A percentile compares a stretch with the other conserved stretches of the same genome.
phyloP scores from a whole-genome alignment of 768 basidiomycete genomes.

The Tylopilus rubrobrunneus region DNA sequence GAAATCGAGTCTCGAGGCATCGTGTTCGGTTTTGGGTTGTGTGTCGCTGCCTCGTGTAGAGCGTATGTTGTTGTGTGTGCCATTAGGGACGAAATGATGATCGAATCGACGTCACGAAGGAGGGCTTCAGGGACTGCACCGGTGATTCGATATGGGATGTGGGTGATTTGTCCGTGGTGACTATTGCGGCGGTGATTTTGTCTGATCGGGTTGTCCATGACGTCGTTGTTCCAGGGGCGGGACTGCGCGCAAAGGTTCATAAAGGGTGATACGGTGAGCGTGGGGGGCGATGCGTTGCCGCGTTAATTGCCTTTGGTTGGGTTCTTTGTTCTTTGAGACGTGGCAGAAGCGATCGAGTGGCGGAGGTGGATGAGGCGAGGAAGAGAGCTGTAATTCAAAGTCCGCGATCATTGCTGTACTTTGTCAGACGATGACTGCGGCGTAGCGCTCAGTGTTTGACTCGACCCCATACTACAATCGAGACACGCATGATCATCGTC shows the following conservation, averaged over 20 bases:
- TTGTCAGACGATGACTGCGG: too few species aligned
- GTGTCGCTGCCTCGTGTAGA: not conserved
- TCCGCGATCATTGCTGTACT: not conserved
- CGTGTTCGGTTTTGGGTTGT: not conserved
- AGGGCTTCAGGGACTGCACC: not conserved
- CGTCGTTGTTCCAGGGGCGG: not conserved
- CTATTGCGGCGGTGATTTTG: not conserved
- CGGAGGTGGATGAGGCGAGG: too few species aligned
- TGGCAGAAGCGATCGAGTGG: too few species aligned
- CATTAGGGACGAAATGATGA: not conserved
- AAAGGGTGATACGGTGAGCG: too few species aligned
- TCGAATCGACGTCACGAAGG: not conserved
- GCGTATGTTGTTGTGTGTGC: not conserved
- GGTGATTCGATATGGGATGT: not conserved
- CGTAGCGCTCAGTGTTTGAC: too few species aligned
- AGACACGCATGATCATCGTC: not conserved
- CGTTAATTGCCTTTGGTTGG: not conserved
- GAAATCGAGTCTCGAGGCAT: not conserved
- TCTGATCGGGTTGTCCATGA: not conserved
- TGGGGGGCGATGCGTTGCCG: too few species aligned
- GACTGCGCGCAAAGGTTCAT: not conserved
- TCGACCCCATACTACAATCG: too few species aligned
- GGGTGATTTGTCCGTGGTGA: too few species aligned
- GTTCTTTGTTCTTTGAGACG: too few species aligned
- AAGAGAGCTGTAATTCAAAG: not conserved